Base-by-base conservation (phyloP, 2,329 filamentous ascomycete species). In the Xylaria digitata region DNA sequence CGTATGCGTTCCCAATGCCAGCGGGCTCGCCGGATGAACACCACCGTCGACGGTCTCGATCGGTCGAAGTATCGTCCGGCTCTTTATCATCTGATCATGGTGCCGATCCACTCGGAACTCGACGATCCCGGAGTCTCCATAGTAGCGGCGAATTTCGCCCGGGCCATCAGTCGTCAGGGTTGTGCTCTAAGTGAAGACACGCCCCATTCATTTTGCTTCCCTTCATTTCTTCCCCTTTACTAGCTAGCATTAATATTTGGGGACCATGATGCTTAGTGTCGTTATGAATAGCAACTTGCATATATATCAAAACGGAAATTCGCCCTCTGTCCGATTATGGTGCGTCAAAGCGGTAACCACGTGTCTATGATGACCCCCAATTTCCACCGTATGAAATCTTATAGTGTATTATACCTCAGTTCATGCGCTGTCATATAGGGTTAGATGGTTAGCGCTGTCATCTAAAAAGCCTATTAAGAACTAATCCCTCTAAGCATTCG, bases 111-210 rank as follows among this genome's bases (percentile, higher is more conserved):
- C 58, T 63, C 17, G 62, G 34, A n/a, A 54, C 42, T 15, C 65
- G 45, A 13, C 68, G 68, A 6, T 50, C 66, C 3, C 60, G 43
- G 6, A 66, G 63, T 37, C 26, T 68, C 13, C 52, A 61, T n/a
- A 61, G 59, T 6, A 57, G 60, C 26, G 55, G 63, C 30, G 56
- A 34, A 48, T 58, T 60, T 13, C 56, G 26, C 30, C 30, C 46
- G n/a, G 42, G 30, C 7, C 53, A 54, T 50, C 46, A 17, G 45
- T 52, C 55, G 26, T 55, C 54, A 9, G 52, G 54, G 17, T 19
- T 23, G 34, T 32, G 26, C 42, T 21, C 23, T 19, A 34, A 50
- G n/a, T 55, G 26, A 49, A 42, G 21, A 48, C 7, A 26, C 2
- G 7, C 40, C 19, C 52, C 13, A 48, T 15, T 17, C 9, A n/a